Conservation (phyloP, 805 yeast genomes). For the Pichia ethanolica region DNA sequence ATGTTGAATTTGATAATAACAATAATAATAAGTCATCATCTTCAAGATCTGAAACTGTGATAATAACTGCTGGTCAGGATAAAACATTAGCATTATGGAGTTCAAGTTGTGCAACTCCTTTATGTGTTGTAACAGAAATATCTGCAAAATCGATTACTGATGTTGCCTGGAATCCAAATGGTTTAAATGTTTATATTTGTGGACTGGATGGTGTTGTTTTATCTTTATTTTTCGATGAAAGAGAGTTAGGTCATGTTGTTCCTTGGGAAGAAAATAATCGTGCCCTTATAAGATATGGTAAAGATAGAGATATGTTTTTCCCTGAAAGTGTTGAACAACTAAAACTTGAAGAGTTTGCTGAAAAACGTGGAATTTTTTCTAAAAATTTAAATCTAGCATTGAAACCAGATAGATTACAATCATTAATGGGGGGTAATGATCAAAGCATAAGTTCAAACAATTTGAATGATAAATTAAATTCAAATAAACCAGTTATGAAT, state of each 20-base stretch:
- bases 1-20: conserved; percentile 14
- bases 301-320: conserved; percentile 75
- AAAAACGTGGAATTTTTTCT: conserved; percentile 8
- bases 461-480: background rate
- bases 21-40: background rate
- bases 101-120: conserved; percentile 66
- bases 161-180: conserved; percentile 82
- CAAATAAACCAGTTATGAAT: conserved; percentile 14
- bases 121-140: conserved; percentile 72
- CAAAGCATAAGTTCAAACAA: background rate
- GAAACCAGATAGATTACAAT: conserved; percentile 30
- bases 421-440: conserved; percentile 30
- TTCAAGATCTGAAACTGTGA: conserved; percentile 39
- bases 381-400: background rate
- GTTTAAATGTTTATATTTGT: conserved; percentile 61
- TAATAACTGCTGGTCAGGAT: conserved; percentile 97
- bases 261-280: conserved; percentile 61
- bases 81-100: conserved; percentile 84
- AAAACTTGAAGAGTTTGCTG: conserved; percentile 58
- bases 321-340: conserved; percentile 85
- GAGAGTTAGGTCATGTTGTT: conserved; percentile 54
- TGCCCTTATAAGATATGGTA: conserved; percentile 78
- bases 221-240: conserved; percentile 51
- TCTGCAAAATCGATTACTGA: conserved; percentile 78
- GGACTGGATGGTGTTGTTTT: conserved; percentile 83